Evolutionary conservation across 208 protist species (phyloP).

Genomic region (Borovskyia barvae): DNA sequence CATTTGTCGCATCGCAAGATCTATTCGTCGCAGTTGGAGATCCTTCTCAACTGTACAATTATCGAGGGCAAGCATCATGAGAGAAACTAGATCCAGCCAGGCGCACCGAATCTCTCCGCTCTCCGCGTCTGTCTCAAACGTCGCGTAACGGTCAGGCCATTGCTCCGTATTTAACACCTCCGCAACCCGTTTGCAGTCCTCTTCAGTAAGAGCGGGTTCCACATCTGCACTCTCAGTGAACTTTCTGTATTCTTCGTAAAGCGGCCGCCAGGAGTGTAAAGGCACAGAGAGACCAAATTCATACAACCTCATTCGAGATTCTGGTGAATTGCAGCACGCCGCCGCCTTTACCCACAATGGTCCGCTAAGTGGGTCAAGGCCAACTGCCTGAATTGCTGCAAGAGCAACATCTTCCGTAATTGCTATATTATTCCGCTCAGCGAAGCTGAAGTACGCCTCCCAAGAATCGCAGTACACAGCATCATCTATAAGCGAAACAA

Average conservation of each 20-base stretch:
- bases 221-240: conserved; percentile 20
- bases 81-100: conserved; percentile 48
- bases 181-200: conserved; percentile 12
- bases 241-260: conserved; percentile 46
- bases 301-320: conserved; percentile 58
- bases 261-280: conserved; percentile 36
- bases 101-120: conserved; percentile 29
- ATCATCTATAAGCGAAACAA: conserved; percentile 58
- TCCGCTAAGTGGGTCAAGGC: conserved; percentile 71
- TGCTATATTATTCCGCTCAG: conserved; percentile 34
- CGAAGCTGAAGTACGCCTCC: conserved; percentile 74
- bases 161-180: conserved; percentile 22
- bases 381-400: conserved; percentile 66
- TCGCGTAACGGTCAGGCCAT: conserved; percentile 76
- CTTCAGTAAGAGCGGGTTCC: conserved; percentile 4
- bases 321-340: conserved; percentile 22
- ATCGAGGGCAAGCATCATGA: conserved; percentile 35
- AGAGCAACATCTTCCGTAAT: conserved; percentile 59
- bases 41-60: conserved; percentile 22
- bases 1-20: conserved; percentile 81
- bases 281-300: conserved; percentile 69
- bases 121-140: conserved; percentile 25
- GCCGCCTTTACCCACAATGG: conserved; percentile 67
- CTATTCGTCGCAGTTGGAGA: conserved; percentile 66
- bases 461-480: conserved; percentile 80